Percentiles rank a stretch among this genome's conserved stretches.
These are phyloP conservation scores for Exophiala aquamarina DNA, from an alignment of 2,329 filamentous ascomycete species.

Conservation along the genomic window DNA sequence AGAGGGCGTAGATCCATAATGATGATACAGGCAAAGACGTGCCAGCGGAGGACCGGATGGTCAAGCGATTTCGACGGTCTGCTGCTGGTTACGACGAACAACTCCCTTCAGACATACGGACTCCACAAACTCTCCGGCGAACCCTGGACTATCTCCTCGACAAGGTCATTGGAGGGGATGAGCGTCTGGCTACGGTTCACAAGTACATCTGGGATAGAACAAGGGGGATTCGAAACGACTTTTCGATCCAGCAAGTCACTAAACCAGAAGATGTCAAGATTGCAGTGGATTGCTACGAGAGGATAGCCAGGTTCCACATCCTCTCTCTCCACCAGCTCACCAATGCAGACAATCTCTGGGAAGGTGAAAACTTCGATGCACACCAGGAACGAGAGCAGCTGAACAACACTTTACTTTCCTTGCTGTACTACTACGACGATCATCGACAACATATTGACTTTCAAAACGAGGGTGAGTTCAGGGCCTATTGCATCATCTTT, in stretches of 20 bases:
- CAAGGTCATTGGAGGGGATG: constrained; percentile 51
- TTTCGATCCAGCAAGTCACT: constrained; percentile 62
- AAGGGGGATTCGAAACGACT: constrained; percentile 64
- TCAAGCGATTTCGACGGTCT: constrained; percentile 63
- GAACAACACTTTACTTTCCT: constrained; percentile 60
- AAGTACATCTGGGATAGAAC: constrained; percentile 67
- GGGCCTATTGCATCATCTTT: constrained; percentile 61
- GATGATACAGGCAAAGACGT: constrained; percentile 29
- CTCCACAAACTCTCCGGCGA: constrained; percentile 50
- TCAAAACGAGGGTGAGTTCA: constrained; percentile 63
- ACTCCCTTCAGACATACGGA: constrained; percentile 63
- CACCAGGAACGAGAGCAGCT: constrained; percentile 65
- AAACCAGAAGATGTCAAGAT: constrained; percentile 56
- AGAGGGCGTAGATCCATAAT: constrained; percentile 17
- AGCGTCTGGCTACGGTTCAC: constrained; percentile 54
- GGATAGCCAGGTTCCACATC: constrained; percentile 65
- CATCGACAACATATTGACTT: constrained; percentile 50
- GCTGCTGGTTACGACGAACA: constrained; percentile 64
- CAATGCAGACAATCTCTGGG: constrained; percentile 46
- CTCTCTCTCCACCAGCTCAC: constrained; percentile 61
- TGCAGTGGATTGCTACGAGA: constrained; percentile 61
- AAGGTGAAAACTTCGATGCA: constrained; percentile 53
- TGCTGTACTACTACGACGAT: constrained; percentile 63
- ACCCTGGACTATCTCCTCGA: constrained; percentile 51
- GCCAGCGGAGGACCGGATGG: constrained; percentile 57